Evolutionary conservation across 106 monocot genomes (phyloP), one percentile per base, ranked within the genome.

Genomic region (Amphibolis antarctica): DNA sequence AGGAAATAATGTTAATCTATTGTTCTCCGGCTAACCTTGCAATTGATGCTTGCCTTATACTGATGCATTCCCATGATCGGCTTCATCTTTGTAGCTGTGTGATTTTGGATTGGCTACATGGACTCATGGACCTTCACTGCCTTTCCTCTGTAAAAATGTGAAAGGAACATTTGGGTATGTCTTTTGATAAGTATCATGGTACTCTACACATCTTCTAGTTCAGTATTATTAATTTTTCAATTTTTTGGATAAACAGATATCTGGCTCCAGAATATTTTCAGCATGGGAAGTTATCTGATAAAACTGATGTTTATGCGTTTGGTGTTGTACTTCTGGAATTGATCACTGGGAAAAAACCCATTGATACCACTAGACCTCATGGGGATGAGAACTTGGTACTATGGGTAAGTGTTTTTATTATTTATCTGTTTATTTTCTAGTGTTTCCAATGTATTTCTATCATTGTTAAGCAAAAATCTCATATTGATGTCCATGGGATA

Each of bases 71-170:
- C 10, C 21, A 0, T 7, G 10, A 12, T 21, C 0, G n/a, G 53
- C 5, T 69, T 47, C 12, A 42, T 73, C 25, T 56, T 62, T 27
- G 10, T 81, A 92, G 92, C 68, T 92, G 11, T 87, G 92, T 42
- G 92, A 92, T 78, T 92, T 92, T 75, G 92, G 92, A 62, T 63
- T 88, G 64, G 86, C 92, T 12, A 82, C 87, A 73, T 92, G 92
- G 87, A 85, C 79, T 47, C 73, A 78, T 68, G 79, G 84, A 59
- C 84, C 84, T 42, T 84, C 92, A 18, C 58, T 88, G 19, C 92
- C 92, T 56, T 81, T 88, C 65, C 87, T 88, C 60, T 92, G 92
- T 83, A 88, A 92, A 69, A 74, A 81, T 31, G 92, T 92, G 42
- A 87, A 82, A 72, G 92, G 92, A 65, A 92, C 92, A 64, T 92